Base-by-base conservation (phyloP, 2,329 filamentous ascomycete species). In the Gremmenia infestans region DNA sequence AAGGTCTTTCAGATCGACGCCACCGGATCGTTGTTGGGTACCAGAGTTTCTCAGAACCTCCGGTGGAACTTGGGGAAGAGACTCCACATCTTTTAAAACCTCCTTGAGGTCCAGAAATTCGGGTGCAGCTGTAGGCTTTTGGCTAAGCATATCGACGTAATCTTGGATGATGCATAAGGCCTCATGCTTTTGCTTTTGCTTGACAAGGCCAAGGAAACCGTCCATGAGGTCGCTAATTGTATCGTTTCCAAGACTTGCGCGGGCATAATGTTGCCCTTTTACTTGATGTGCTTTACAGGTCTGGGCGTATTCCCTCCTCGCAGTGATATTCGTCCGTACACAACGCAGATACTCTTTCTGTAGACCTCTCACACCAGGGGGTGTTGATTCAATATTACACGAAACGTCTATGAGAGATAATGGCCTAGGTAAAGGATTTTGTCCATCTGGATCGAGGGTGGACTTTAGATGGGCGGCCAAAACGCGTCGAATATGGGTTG, bases 281-380 rank as follows among this genome's bases (percentile, higher is more conserved):
- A 19, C 11, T 50, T 58, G 58, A 43, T 63, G 61, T 39, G 61
- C 56, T 59, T 62, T 63, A 52, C 60, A 64, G 42, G 64, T 43
- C 15, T 62, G 56, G 17, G 64, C 47, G 59, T 81, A 81, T 49
- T 80, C 75, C 39, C 72, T 71, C 19, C 74, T 74, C 1, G 81
- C 81, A 50, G 76, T 74, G 15, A 78, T 59, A 62, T 85, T 83
- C 17, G 74, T 76, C 55, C 73, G 73, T 5, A 84, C 65, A 2
- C 79, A 81, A 48, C 78, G 76, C 32, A 85, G 65, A 60, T 84
- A 87, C 36, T 81, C 77, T 61, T 73, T 75, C 50, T 82, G 78
- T 15, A 78, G 65, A 1, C 80, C 81, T 36, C 72, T 74, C 0
- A 77, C 64, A 22, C 64, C 59, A 50, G 74, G 72, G 3, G 72